A percentile compares a stretch with the other conserved stretches of the same genome.
These are phyloP conservation scores for Volvox reticuliferus DNA, from an alignment of 139 green algal species.

Conservation along the genomic window DNA sequence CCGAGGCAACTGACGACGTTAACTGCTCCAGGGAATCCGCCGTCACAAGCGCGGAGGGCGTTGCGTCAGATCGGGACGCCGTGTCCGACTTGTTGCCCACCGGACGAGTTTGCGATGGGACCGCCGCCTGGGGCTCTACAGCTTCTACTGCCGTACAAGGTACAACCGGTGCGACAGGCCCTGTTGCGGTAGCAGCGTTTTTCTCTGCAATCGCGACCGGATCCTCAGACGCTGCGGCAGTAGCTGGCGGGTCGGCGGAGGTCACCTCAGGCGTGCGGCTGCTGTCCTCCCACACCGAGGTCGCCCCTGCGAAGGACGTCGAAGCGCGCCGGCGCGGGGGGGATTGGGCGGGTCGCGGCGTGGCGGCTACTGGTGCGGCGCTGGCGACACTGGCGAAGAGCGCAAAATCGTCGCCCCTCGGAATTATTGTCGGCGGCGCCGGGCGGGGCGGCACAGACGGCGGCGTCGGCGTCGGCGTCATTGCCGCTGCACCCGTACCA, in stretches of 20 bases:
- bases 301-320: neutral
- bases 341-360: neutral
- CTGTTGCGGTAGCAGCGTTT: too few species aligned
- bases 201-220: neutral
- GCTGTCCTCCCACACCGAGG: neutral
- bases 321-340: neutral
- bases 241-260: neutral
- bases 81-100: neutral
- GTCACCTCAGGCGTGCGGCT: neutral
- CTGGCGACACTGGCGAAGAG: constrained; percentile 7
- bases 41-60: neutral
- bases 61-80: neutral
- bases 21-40: neutral
- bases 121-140: too few species aligned
- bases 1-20: neutral
- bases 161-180: too few species aligned
- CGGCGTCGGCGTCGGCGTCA: neutral
- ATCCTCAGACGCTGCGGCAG: neutral
- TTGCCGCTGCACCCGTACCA: neutral
- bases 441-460: neutral
- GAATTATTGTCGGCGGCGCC: neutral
- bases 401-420: constrained; percentile 19
- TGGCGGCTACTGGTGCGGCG: neutral
- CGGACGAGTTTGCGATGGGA: too few species aligned
- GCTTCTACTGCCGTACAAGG: too few species aligned